Evolutionary conservation across 352 stramenopile genomes (phyloP).

Genomic region (Pythium coloratum): DNA sequence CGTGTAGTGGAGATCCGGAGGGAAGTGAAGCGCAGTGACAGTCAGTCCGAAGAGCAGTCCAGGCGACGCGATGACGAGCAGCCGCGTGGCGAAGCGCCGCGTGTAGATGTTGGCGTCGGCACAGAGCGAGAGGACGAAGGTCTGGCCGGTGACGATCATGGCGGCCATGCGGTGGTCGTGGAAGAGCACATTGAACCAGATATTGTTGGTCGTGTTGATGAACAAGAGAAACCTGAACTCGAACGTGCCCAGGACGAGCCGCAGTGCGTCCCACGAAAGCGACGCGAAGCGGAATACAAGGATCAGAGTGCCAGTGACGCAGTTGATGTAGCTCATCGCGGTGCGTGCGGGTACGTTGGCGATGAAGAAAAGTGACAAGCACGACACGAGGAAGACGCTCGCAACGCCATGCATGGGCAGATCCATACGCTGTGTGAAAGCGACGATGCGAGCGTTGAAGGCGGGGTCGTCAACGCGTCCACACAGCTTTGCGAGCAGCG

Average conservation of each 20-base stretch:
- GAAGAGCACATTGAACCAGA: background rate
- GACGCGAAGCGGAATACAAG: background rate
- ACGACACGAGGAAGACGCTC: no score
- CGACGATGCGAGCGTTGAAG: slow-evolving; percentile 2
- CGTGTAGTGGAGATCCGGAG: background rate
- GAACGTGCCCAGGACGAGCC: background rate
- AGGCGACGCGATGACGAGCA: background rate
- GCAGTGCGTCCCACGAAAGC: slow-evolving; percentile 10
- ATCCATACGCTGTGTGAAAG: no score
- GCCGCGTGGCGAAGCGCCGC: background rate
- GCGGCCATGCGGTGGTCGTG: background rate
- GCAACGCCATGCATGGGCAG: no score
- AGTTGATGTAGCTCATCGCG: no score
- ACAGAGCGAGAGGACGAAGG: background rate
- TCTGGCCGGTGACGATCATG: background rate
- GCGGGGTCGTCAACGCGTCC: slow-evolving; percentile 1
- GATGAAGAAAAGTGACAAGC: no score
- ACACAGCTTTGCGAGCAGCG: slow-evolving; percentile 1
- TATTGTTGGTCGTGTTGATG: slow-evolving; percentile 8
- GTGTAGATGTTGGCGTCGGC: slow-evolving; percentile 18
- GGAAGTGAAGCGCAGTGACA: background rate
- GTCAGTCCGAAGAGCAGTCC: background rate
- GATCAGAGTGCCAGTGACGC: no score
- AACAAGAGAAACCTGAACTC: slow-evolving; percentile 15
- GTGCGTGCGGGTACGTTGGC: no score